Conservation (phyloP, 2,329 filamentous ascomycete genomes). For the Allantophomopsis lycopodina region DNA sequence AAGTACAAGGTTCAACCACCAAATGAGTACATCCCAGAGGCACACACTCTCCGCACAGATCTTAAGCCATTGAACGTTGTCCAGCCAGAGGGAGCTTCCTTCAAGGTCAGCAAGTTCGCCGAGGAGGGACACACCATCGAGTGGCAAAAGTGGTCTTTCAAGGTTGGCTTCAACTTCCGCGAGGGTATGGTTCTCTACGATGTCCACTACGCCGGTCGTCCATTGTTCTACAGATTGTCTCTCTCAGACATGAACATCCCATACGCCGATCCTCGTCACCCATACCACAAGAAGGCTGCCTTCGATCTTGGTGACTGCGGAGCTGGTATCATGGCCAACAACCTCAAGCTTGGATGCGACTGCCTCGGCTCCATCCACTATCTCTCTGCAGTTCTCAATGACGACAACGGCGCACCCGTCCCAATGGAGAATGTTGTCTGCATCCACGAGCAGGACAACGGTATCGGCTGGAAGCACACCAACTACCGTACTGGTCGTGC, state of each 20-base stretch:
- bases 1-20: slow-evolving; percentile 40
- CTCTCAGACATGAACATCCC: slow-evolving; percentile 50
- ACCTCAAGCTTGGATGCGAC: slow-evolving; percentile 56
- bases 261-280: slow-evolving; percentile 49
- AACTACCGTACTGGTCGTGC: slow-evolving; percentile 52
- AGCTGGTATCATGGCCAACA: slow-evolving; percentile 54
- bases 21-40: slow-evolving; percentile 53
- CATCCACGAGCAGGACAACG: slow-evolving; percentile 57
- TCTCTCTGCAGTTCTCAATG: slow-evolving; percentile 40
- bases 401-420: slow-evolving; percentile 43
- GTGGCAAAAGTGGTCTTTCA: slow-evolving; percentile 55
- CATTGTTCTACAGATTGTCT: slow-evolving; percentile 51
- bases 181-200: slow-evolving; percentile 58
- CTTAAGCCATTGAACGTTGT: slow-evolving; percentile 50
- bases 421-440: slow-evolving; percentile 54
- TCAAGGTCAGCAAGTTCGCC: slow-evolving; percentile 34
- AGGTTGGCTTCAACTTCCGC: slow-evolving; percentile 45
- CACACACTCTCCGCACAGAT: slow-evolving; percentile 43
- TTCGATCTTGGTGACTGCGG: slow-evolving; percentile 58
- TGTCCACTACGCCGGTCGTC: slow-evolving; percentile 47
- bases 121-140: slow-evolving; percentile 38
- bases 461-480: slow-evolving; percentile 56
- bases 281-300: slow-evolving; percentile 56
- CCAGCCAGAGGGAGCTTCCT: slow-evolving; percentile 51
- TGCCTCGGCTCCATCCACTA: slow-evolving; percentile 60